Evolutionary conservation across 352 stramenopile species (phyloP).

Genomic region (Globisporangium paddicum): DNA sequence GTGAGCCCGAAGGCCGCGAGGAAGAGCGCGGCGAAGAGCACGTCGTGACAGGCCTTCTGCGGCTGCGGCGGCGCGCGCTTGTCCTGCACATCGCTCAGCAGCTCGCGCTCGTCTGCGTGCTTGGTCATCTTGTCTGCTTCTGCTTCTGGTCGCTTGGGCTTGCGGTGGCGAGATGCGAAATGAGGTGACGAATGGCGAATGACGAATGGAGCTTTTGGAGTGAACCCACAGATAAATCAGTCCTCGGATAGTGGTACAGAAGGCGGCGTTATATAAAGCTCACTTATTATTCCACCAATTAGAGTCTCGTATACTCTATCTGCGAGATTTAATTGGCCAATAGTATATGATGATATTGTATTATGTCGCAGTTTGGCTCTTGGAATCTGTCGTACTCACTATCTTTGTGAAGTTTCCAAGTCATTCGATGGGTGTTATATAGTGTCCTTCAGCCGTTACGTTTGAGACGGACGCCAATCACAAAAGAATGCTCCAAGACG

Average conservation of each 20-base stretch:
- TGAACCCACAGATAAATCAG: constrained; percentile 4
- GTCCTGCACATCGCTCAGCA: constrained; percentile 10
- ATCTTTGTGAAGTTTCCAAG: no score
- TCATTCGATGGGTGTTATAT: no score
- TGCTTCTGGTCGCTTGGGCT: not conserved
- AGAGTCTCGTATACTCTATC: no score
- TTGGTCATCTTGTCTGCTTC: constrained; percentile 7
- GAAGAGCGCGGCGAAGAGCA: constrained; percentile 24
- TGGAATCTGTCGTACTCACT: no score
- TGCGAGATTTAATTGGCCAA: no score
- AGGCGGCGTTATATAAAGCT: no score
- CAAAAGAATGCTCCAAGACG: constrained; percentile 8
- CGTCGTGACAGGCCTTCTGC: constrained; percentile 20
- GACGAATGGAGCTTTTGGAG: not conserved
- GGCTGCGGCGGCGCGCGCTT: constrained; percentile 18
- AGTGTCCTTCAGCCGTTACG: no score
- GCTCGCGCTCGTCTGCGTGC: constrained; percentile 10
- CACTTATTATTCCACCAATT: no score
- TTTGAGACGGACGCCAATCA: not conserved
- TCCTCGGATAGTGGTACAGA: not conserved
- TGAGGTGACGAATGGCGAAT: not conserved
- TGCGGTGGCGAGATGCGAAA: constrained; percentile 1
- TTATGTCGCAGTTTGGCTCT: no score
- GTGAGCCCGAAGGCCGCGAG: constrained; percentile 19
- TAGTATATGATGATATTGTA: no score